phyloP scores from a whole-genome alignment of 768 basidiomycete species.

The Agaricus blazei region DNA sequence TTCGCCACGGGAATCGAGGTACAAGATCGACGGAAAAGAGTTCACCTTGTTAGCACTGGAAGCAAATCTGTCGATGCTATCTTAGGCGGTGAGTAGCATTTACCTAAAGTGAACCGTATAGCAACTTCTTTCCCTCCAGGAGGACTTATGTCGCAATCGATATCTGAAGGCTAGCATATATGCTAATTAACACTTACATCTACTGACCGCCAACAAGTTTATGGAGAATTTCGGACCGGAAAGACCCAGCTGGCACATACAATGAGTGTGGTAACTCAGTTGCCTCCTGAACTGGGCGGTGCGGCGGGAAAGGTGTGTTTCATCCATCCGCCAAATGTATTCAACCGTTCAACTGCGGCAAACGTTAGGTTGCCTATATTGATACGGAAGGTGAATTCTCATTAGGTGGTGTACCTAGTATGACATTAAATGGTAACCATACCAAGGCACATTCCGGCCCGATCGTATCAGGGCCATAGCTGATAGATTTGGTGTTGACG shows the following conservation, averaged over 20 bases:
- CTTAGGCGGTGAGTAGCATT: slow-evolving; percentile 60
- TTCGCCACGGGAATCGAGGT: slow-evolving; percentile 91
- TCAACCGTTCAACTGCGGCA: neutral
- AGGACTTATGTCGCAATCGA: slow-evolving; percentile 88
- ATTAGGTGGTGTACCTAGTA: neutral
- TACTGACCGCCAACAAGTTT: slow-evolving; percentile 48
- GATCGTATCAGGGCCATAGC: slow-evolving; percentile 90
- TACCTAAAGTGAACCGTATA: neutral
- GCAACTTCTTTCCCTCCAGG: slow-evolving; percentile 36
- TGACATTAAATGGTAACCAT: too few relatives aligned
- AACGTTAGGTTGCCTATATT: slow-evolving; percentile 75
- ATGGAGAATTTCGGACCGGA: slow-evolving; percentile 94
- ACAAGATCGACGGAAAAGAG: slow-evolving; percentile 79
- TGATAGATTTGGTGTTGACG: slow-evolving; percentile 91
- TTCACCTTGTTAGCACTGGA: slow-evolving; percentile 84
- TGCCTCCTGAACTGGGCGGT: slow-evolving; percentile 86
- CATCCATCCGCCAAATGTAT: neutral
- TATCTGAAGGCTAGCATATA: slow-evolving; percentile 67
- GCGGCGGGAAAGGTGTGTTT: slow-evolving; percentile 74
- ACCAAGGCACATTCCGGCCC: slow-evolving; percentile 84
- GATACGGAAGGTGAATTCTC: slow-evolving; percentile 71
- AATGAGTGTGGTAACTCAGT: slow-evolving; percentile 85
- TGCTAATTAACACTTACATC: neutral
- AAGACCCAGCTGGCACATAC: slow-evolving; percentile 97
- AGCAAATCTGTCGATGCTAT: slow-evolving; percentile 89